Conservation (phyloP, 169 alveolate species). For the Plasmodium billcollinsi region DNA sequence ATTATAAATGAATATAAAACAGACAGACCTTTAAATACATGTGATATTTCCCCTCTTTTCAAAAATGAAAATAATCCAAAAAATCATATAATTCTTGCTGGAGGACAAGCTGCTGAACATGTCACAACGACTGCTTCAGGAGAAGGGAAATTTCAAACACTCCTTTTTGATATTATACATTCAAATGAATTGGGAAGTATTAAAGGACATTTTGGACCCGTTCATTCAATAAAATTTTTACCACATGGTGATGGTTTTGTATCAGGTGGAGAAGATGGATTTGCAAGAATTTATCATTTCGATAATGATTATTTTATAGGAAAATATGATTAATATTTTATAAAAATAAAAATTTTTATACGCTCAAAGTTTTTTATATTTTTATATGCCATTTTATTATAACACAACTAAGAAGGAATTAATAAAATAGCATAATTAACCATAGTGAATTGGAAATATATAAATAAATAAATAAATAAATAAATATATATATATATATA, state of each 20-base stretch:
- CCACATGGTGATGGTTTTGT: constrained; percentile 95
- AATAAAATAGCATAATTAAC: too few relatives aligned
- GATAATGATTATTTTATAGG: constrained; percentile 93
- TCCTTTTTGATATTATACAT: constrained; percentile 91
- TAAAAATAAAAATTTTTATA: background rate
- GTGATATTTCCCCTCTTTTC: constrained; percentile 91
- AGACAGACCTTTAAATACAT: constrained; percentile 91
- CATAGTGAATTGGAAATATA: too few relatives aligned
- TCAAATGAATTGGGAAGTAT: constrained; percentile 94
- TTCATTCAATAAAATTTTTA: constrained; percentile 92
- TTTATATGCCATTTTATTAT: too few relatives aligned
- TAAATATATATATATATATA: too few relatives aligned
- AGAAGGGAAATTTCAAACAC: constrained; percentile 96
- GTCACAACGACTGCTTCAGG: constrained; percentile 93
- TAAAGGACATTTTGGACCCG: constrained; percentile 97
- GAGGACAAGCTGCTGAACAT: constrained; percentile 93
- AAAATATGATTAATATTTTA: constrained; percentile 65
- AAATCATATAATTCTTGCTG: constrained; percentile 91
- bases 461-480: too few relatives aligned
- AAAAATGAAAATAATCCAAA: constrained; percentile 81
- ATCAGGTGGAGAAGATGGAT: constrained; percentile 97
- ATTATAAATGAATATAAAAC: constrained; percentile 88
- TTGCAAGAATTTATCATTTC: constrained; percentile 93
- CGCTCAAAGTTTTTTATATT: background rate
- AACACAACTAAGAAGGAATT: too few relatives aligned